phyloP scores from a whole-genome alignment of 2,329 filamentous ascomycete species.

The Fusarium tricinctum region DNA sequence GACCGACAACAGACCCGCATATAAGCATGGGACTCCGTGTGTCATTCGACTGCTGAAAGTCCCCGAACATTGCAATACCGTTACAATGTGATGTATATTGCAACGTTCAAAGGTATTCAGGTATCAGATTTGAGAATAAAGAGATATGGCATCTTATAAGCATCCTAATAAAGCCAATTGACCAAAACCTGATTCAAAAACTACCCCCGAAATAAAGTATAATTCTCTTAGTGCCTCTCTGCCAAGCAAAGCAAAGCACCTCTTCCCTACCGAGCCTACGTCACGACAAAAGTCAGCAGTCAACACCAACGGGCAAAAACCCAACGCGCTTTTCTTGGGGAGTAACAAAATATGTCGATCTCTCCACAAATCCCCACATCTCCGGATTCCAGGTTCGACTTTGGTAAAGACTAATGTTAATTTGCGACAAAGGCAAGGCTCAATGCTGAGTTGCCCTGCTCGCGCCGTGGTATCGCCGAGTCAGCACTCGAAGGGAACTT shows the following conservation, averaged over 20 bases:
- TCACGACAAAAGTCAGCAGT: slow-evolving; percentile 30
- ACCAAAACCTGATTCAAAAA: not conserved
- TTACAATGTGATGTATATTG: not conserved
- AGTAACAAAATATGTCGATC: slow-evolving; percentile 25
- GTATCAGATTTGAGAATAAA: too few species aligned
- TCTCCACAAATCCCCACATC: slow-evolving; percentile 44
- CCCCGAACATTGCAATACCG: not conserved
- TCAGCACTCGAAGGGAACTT: not conserved
- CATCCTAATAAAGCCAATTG: not conserved
- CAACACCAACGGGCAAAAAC: slow-evolving; percentile 12
- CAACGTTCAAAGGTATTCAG: too few species aligned
- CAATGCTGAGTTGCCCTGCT: slow-evolving; percentile 11
- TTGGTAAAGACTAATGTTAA: slow-evolving; percentile 24
- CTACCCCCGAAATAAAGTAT: slow-evolving; percentile 2
- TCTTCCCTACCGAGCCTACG: slow-evolving; percentile 26
- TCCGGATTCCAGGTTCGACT: slow-evolving; percentile 37
- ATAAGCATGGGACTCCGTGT: slow-evolving; percentile 7
- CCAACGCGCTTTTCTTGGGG: too few species aligned
- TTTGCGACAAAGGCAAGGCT: slow-evolving; percentile 9
- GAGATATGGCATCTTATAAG: too few species aligned
- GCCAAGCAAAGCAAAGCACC: too few species aligned
- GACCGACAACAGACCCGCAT: slow-evolving; percentile 24
- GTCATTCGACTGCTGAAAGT: slow-evolving; percentile 18
- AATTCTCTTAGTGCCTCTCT: slow-evolving; percentile 13
- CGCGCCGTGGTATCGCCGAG: slow-evolving; percentile 41